Evolutionary conservation across 805 yeast genomes (phyloP), one percentile per base, ranked within the genome.

Genomic region (Yarrowia divulgata): DNA sequence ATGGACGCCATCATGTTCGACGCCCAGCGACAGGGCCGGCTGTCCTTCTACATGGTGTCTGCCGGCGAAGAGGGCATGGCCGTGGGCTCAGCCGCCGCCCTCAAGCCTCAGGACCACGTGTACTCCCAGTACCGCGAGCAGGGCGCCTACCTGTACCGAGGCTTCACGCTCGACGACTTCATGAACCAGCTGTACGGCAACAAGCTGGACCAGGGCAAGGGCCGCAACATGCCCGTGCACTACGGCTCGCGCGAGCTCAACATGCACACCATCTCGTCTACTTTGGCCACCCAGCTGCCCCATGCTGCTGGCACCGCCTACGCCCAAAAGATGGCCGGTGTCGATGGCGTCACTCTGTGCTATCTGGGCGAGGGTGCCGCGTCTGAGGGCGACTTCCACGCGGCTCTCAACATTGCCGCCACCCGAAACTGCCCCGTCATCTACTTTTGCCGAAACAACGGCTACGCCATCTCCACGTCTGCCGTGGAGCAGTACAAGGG

Each of bases 231-330:
- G 80, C 80, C 80, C 5, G 78, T 77, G 16, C 80, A 77, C 69
- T 75, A 77, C 63, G 75, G 73, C 67, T 71, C 73, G 23, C 64
- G 72, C 45, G 58, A 71, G 52, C 73, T 74, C 68, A 76, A 76
- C 63, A 69, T 77, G 43, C 80, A 77, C 68, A 79, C 80, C 16
- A 77, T 77, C 23, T 75, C 79, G 12, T 77, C 79, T 8, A 76
- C 80, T 0, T 68, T 77, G 67, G 77, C 79, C 6, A 77, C 80
- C 2, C 80, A 77, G 72, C 70, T 77, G 37, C 79, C 80, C 7
- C 80, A 77, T 66, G 79, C 79, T 19, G 76, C 78, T 8, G 80
- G 80, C 12, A 79, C 79, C 4, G 80, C 79, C n/a, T 77, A 77
- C 50, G 78, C 78, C 2, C 70, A 77, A 52, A 77, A 77, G 71